Percentiles rank a stretch among this genome's conserved stretches.
Conservation (phyloP, 225 moss, liverwort and hornwort species). For the Polytrichum commune region DNA sequence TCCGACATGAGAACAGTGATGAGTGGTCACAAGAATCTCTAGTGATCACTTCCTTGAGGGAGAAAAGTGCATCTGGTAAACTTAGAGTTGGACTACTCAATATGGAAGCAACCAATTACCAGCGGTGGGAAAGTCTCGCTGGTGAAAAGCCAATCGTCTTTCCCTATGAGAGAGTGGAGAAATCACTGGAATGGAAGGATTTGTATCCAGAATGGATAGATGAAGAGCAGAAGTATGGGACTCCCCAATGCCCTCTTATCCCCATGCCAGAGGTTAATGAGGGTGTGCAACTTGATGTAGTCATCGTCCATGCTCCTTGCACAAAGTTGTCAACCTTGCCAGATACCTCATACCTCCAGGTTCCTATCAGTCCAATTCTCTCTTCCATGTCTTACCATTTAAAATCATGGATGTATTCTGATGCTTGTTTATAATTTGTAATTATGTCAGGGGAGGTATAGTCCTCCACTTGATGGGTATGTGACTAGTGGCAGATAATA, state of each 20-base stretch:
- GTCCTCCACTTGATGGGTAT: too few species aligned
- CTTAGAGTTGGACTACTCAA: conserved; percentile 58
- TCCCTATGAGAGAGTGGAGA: conserved; percentile 36
- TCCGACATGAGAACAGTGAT: conserved; percentile 10
- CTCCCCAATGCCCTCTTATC: conserved; percentile 43
- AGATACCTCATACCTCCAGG: conserved; percentile 31
- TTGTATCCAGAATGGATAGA: conserved; percentile 79
- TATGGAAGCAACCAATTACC: conserved; percentile 46
- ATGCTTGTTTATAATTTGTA: too few species aligned
- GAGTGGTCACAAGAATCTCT: conserved; percentile 28
- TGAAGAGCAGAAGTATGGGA: conserved; percentile 31
- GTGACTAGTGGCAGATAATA: too few species aligned
- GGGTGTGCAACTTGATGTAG: conserved; percentile 41
- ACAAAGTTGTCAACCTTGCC: conserved; percentile 14
- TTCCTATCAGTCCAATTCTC: neutral
- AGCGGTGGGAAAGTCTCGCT: conserved; percentile 49
- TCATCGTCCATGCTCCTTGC: conserved; percentile 54
- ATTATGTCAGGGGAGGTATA: too few species aligned
- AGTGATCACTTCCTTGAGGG: conserved; percentile 21
- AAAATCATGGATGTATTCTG: too few species aligned
- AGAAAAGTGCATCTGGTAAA: conserved; percentile 24
- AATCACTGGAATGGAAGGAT: conserved; percentile 51
- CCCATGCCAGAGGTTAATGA: conserved; percentile 46
- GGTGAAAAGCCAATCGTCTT: conserved; percentile 27
- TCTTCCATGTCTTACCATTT: too few species aligned